phyloP scores from a whole-genome alignment of 2,329 filamentous ascomycete genomes.

The Lecanicillium sp. region DNA sequence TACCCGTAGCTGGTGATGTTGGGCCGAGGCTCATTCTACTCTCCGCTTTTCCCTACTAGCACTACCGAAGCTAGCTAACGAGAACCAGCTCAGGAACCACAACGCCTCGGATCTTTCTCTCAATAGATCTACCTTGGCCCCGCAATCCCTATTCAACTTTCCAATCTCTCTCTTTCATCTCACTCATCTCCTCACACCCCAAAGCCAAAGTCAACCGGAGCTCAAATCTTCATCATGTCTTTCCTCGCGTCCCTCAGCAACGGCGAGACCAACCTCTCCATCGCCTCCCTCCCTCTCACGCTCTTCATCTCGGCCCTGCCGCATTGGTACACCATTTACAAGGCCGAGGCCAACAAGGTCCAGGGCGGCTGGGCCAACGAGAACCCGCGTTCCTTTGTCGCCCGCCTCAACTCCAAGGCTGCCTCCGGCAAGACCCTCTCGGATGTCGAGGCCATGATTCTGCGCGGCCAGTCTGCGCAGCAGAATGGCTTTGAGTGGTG shows the following conservation, averaged over 20 bases:
- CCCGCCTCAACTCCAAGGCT: constrained; percentile 9
- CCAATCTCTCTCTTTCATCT: too few relatives aligned
- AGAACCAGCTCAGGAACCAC: too few relatives aligned
- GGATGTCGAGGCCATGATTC: constrained; percentile 7
- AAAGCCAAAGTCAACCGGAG: too few relatives aligned
- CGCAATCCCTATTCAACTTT: too few relatives aligned
- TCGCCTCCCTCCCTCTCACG: constrained; percentile 9
- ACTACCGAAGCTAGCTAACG: too few relatives aligned
- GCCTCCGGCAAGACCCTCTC: constrained; percentile 8
- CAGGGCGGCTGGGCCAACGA: constrained; percentile 10
- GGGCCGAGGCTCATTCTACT: too few relatives aligned
- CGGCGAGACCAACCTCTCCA: constrained; percentile 8
- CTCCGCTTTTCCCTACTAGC: too few relatives aligned
- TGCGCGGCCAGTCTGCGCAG: constrained; percentile 9
- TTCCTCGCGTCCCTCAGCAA: constrained; percentile 4
- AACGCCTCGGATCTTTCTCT: too few relatives aligned
- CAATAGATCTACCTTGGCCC: too few relatives aligned
- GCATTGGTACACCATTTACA: constrained; percentile 10
- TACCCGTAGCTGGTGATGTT: too few relatives aligned
- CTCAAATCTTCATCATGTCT: too few relatives aligned
- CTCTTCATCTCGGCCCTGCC: constrained; percentile 8
- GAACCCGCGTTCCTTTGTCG: constrained; percentile 9
- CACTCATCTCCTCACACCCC: too few relatives aligned
- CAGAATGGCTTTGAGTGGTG: constrained; percentile 11
- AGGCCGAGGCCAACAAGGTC: constrained; percentile 9